These are phyloP conservation scores for Colletotrichum sublineola DNA, from an alignment of 2,329 filamentous ascomycete genomes.

Conservation along the genomic window DNA sequence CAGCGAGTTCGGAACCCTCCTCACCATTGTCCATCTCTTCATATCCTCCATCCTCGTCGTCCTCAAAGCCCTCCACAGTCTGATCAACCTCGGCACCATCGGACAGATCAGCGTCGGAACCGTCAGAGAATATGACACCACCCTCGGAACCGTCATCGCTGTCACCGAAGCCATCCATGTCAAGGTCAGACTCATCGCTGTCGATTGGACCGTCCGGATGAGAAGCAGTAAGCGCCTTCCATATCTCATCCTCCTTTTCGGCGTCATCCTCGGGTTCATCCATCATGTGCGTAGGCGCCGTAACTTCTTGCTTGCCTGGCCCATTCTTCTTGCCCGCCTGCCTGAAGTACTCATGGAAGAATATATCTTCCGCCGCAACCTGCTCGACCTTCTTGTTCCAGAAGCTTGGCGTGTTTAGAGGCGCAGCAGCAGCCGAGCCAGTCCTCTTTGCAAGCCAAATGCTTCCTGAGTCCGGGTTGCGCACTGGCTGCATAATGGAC, in stretches of 20 bases:
- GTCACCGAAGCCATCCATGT: slow-evolving; percentile 62
- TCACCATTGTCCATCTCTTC: slow-evolving; percentile 51
- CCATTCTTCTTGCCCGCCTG: slow-evolving; percentile 75
- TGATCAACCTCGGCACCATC: slow-evolving; percentile 58
- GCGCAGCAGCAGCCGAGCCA: slow-evolving; percentile 51
- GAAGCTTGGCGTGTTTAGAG: slow-evolving; percentile 88
- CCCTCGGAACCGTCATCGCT: slow-evolving; percentile 47
- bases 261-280: slow-evolving; percentile 64
- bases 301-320: slow-evolving; percentile 68
- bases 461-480: slow-evolving; percentile 68
- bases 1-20: slow-evolving; percentile 20
- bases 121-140: slow-evolving; percentile 46
- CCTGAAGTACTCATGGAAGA: slow-evolving; percentile 98
- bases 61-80: slow-evolving; percentile 53
- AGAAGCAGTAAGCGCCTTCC: slow-evolving; percentile 89
- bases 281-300: slow-evolving; percentile 57
- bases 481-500: slow-evolving; percentile 96
- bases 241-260: slow-evolving; percentile 83
- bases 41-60: slow-evolving; percentile 70
- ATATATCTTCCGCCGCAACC: slow-evolving; percentile 90
- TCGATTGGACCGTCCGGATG: slow-evolving; percentile 81
- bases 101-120: slow-evolving; percentile 61
- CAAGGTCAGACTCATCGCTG: slow-evolving; percentile 69
- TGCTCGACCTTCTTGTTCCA: slow-evolving; percentile 92
- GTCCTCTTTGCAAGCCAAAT: slow-evolving; percentile 68